Evolutionary conservation across 108 stramenopile genomes (phyloP), one percentile per base, ranked within the genome.

Genomic region (Nitzschia inconspicua): DNA sequence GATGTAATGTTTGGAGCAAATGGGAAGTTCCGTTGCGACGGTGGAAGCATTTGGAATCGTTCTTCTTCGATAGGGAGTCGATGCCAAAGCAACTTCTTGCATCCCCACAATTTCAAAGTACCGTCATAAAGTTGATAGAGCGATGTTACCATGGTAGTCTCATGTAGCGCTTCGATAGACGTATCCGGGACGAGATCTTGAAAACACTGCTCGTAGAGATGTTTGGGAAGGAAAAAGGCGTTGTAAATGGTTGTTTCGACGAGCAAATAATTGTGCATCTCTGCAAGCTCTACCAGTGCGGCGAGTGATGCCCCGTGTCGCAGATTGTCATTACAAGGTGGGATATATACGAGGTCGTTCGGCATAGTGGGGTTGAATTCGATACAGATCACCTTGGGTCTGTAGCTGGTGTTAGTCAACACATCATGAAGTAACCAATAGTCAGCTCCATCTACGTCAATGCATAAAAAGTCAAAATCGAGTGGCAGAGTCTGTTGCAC

Each of bases 321-420:
- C 30, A 72, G 47, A 3, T 13, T 36, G 42, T 75, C 79, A 54
- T 61, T 51, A 5, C 73, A 59, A 11, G 76, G 70, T 50, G 84
- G 91, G 42, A 92, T 70, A 58, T 85, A 92, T 35, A 85, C 63
- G 6, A 92, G 48, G 48, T 92, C 84, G 36, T 76, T 52, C 0
- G 91, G 85, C 79, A 92, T 92, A 50, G 86, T 81, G 1, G 91
- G 91, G 57, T 92, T 92, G 77, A 84, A 85, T 53, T 92, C 85
- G 6, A 92, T 71, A 51, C 84, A 85, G 43, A 86, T 74, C 22
- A 92, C 79, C 44, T 71, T 72, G 14, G 87, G 75, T 31, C 63
- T 70, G 56, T 64, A 84, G 9, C 9, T 22, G 36, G 24, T 13
- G 0, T 44, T 1, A 30, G 57, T 47, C 20, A 85, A 60, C 8